A percentile compares a stretch with the other conserved stretches of the same genome.
phyloP scores from a whole-genome alignment of 495 filamentous ascomycete genomes.

The Neurospora sp. region DNA sequence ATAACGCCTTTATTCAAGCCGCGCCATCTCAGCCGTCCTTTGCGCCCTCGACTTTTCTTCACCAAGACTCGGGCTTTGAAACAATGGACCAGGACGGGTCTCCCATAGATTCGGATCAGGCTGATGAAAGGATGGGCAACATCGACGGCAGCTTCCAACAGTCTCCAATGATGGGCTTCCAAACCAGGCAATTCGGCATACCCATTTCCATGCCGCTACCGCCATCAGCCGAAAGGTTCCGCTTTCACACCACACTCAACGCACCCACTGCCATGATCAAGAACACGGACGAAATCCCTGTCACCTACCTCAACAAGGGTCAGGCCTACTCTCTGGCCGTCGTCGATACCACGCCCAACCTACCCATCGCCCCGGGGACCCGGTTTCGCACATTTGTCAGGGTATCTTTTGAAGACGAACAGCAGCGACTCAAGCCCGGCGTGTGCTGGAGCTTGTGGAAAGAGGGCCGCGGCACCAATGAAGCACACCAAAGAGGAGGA shows the following conservation, averaged over 20 bases:
- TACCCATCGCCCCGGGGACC: conserved; percentile 34
- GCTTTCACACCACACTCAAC: conserved; percentile 81
- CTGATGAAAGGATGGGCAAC: conserved; percentile 36
- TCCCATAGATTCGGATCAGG: conserved; percentile 40
- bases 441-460: conserved; percentile 96
- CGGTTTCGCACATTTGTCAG: conserved; percentile 81
- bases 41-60: conserved; percentile 70
- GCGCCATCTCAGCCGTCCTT: conserved; percentile 47
- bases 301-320: conserved; percentile 95
- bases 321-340: conserved; percentile 80
- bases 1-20: conserved; percentile 61
- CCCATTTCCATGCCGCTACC: conserved; percentile 29
- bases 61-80: conserved; percentile 67
- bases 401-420: conserved; percentile 88
- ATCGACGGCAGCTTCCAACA: conserved; percentile 42
- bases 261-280: conserved; percentile 97
- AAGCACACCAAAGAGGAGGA: conserved; percentile 80
- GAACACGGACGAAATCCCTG: conserved; percentile 72
- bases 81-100: conserved; percentile 64
- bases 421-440: conserved; percentile 71
- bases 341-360: conserved; percentile 48
- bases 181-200: conserved; percentile 30
- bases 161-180: conserved; percentile 36
- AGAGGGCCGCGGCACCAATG: conserved; percentile 76
- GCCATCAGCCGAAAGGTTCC: conserved; percentile 56